A percentile compares a stretch with the other conserved stretches of the same genome.
Evolutionary conservation across 306 rosid species (phyloP).

Genomic region (Crotalaria pallida): DNA sequence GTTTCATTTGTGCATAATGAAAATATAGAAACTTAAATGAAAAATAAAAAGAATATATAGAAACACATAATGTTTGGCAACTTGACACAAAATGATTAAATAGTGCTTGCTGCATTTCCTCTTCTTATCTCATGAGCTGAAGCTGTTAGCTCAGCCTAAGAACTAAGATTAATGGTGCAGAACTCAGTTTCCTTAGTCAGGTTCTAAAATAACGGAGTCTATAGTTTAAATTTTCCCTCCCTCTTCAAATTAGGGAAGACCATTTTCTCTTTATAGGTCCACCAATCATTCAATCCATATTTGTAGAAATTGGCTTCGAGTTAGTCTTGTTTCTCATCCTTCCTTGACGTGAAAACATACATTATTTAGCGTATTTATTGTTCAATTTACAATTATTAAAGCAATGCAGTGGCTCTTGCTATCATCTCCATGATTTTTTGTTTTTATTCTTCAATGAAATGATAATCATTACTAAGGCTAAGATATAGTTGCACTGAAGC

Average conservation of each 20-base stretch:
- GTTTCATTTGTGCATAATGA: background rate
- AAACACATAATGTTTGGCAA: no score
- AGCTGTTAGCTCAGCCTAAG: background rate
- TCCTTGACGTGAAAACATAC: background rate
- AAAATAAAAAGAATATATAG: background rate
- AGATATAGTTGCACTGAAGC: background rate
- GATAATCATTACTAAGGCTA: background rate
- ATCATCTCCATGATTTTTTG: background rate
- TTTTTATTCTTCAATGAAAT: no score
- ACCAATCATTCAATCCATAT: background rate
- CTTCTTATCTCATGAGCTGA: background rate
- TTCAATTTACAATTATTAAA: background rate
- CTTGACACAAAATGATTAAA: slow-evolving; percentile 1
- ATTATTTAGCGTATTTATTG: background rate
- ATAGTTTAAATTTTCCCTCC: background rate
- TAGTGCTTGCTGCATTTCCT: background rate
- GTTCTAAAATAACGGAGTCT: background rate
- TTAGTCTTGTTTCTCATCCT: slow-evolving; percentile 1
- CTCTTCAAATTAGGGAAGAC: background rate
- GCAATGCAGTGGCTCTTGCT: background rate
- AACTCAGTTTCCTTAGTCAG: background rate
- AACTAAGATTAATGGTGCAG: background rate
- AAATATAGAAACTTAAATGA: background rate
- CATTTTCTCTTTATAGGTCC: background rate
- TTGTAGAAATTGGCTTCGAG: background rate